phyloP scores from a whole-genome alignment of 2,329 filamentous ascomycete genomes.

The Penicillium thymicola region DNA sequence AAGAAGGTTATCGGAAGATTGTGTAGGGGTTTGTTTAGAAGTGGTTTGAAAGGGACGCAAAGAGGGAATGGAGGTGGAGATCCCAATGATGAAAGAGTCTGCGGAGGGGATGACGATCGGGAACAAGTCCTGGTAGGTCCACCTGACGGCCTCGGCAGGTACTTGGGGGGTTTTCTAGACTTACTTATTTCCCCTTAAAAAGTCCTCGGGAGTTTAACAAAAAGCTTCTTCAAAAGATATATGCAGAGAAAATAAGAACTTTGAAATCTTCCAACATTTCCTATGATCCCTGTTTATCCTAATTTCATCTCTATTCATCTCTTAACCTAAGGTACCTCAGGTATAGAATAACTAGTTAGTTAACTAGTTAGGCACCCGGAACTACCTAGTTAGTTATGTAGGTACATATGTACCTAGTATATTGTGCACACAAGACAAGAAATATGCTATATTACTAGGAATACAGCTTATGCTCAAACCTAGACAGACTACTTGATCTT shows the following conservation, averaged over 20 bases:
- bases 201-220: slow-evolving; percentile 2
- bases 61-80: slow-evolving; percentile 17
- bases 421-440: neutral
- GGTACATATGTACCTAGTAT: neutral
- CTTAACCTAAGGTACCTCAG: neutral
- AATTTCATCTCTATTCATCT: neutral
- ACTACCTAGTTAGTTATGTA: neutral
- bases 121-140: slow-evolving; percentile 16
- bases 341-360: neutral
- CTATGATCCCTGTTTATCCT: neutral
- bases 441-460: neutral
- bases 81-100: slow-evolving; percentile 25
- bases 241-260: slow-evolving; percentile 11
- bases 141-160: slow-evolving; percentile 30
- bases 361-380: too few relatives aligned
- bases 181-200: neutral
- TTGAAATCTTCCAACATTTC: slow-evolving; percentile 2
- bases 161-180: slow-evolving; percentile 11
- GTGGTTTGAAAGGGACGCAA: slow-evolving; percentile 12
- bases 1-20: slow-evolving; percentile 13
- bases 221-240: slow-evolving; percentile 7
- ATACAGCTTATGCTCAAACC: neutral
- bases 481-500: neutral
- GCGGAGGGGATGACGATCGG: slow-evolving; percentile 25
- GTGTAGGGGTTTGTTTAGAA: slow-evolving; percentile 12